Base-by-base conservation (phyloP, 768 basidiomycete species). In the Tulasnella sp. region DNA sequence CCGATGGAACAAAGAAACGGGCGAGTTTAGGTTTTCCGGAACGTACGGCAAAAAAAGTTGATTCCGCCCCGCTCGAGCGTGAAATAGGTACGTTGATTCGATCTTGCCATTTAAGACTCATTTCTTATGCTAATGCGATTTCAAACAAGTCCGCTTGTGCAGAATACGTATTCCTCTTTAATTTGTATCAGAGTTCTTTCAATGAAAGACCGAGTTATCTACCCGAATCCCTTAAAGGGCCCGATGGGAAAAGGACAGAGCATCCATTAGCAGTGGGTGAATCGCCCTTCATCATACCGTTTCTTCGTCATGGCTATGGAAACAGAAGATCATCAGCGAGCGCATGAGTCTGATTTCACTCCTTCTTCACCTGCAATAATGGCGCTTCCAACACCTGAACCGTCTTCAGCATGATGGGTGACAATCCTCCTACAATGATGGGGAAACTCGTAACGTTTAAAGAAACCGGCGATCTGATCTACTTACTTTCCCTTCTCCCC, bases 311-410 rank as follows among this genome's bases (percentile, higher is more conserved):
- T 93, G 10, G 89, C 90, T 89, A 58, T 6, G 40, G 47, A 48
- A 43, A 53, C 28, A 39, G 15, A 53, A 27, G 22, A 20, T 44
- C 27, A 27, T 34, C 41, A 31, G 25, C 39, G 35, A 25, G 32
- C 4, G 37, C 12, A 48, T 20, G 13, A 22, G 13, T 10, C 44
- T 28, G 48, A 27, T 42, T 4, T 28, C 67, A n/a, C n/a, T n/a
- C n/a, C n/a, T n/a, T n/a, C n/a, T 74, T 58, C 40, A 79, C 78
- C 78, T 1, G 93, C 93, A 59, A 99, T 95, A 63, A 98, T 95
- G 5, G 91, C 90, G 58, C 86, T 88, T 12, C 95, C 93, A 25
- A 98, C 91, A 58, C 93, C 93, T 57, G 84, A 88, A 44, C 88
- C 85, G 62, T 89, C 88, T 64, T 87, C 88, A 10, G 89, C 89